These are phyloP conservation scores for Eudorina sp. DNA, from an alignment of 139 green algal genomes.

Conservation along the genomic window DNA sequence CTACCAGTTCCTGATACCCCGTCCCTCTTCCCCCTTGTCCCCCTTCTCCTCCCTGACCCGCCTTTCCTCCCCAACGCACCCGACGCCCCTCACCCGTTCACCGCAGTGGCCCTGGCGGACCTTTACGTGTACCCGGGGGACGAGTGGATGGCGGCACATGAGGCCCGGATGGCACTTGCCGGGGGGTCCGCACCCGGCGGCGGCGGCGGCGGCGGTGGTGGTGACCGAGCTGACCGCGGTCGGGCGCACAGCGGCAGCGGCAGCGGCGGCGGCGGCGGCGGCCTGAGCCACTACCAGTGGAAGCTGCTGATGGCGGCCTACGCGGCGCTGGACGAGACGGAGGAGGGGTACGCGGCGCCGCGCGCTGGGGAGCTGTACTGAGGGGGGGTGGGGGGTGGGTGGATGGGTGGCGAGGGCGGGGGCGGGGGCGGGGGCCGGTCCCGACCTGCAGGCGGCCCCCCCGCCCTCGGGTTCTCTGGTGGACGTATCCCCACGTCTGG, in stretches of 20 bases:
- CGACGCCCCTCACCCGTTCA: too few species aligned
- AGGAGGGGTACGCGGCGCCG: slow-evolving; percentile 35
- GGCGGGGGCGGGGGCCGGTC: too few species aligned
- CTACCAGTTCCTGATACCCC: too few species aligned
- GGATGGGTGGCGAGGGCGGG: too few species aligned
- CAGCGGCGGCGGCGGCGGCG: neutral
- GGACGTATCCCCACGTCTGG: too few species aligned
- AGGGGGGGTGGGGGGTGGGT: neutral
- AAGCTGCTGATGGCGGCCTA: slow-evolving; percentile 37
- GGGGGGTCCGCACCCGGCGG: neutral
- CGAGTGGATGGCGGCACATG: slow-evolving; percentile 35
- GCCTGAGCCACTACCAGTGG: slow-evolving; percentile 8
- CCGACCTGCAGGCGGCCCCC: too few species aligned
- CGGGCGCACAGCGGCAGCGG: neutral
- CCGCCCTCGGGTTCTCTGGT: too few species aligned
- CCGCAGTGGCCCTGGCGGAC: slow-evolving; percentile 38
- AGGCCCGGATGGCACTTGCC: slow-evolving; percentile 28
- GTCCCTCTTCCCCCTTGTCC: too few species aligned
- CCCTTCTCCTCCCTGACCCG: too few species aligned
- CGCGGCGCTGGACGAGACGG: slow-evolving; percentile 21
- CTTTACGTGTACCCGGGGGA: slow-evolving; percentile 44
- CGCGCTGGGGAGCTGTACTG: slow-evolving; percentile 30
- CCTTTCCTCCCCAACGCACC: too few species aligned
- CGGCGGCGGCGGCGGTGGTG: too few species aligned
- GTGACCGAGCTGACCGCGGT: too few species aligned